These are phyloP conservation scores for Circinella minor DNA, from an alignment of 371 early-diverging fungal species.

Conservation along the genomic window DNA sequence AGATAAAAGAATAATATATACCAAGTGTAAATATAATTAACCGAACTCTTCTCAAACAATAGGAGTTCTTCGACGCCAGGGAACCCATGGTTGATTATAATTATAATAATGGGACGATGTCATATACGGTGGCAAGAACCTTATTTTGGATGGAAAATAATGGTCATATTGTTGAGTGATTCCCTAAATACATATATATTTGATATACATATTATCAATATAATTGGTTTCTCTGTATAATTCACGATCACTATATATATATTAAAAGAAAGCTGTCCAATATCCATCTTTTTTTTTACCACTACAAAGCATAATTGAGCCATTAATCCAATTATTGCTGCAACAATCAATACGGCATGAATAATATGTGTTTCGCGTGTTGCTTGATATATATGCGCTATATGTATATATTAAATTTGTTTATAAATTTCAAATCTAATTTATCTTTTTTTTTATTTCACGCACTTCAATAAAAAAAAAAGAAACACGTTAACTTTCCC, in stretches of 20 bases:
- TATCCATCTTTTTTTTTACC: background rate
- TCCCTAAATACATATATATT: background rate
- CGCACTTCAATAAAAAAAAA: background rate
- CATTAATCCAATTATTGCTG: constrained; percentile 23
- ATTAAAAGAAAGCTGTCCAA: too few relatives aligned
- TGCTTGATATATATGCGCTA: constrained; percentile 22
- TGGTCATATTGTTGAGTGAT: background rate
- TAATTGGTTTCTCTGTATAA: too few relatives aligned
- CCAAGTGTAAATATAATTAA: too few relatives aligned
- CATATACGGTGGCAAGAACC: background rate
- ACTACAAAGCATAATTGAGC: constrained; percentile 20
- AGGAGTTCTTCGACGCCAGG: background rate
- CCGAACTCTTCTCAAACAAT: background rate
- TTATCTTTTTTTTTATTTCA: background rate
- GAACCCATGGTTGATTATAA: background rate
- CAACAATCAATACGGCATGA: constrained; percentile 31
- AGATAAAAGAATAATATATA: too few relatives aligned
- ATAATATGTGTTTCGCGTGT: constrained; percentile 34
- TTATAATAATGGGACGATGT: background rate
- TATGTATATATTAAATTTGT: background rate
- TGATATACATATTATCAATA: background rate
- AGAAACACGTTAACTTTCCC: background rate
- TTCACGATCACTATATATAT: too few relatives aligned
- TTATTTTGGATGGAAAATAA: background rate
- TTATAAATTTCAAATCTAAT: too few relatives aligned